phyloP scores from a whole-genome alignment of 257 asterid species.

The Cynanchum wilfordii region DNA sequence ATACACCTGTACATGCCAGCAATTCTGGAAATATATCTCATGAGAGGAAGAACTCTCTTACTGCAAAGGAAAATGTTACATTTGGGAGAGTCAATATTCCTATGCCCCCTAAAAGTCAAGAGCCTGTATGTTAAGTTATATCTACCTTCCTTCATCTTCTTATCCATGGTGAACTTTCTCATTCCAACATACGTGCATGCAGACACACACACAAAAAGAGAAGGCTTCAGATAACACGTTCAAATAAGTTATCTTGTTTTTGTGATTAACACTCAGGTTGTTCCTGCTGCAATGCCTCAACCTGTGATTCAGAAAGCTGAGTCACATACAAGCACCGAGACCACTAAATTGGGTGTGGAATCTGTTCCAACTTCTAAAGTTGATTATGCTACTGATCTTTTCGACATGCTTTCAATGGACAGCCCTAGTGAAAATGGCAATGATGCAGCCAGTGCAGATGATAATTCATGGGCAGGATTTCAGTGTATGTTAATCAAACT shows the following conservation, averaged over 20 bases:
- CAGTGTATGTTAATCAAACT: conserved; percentile 57
- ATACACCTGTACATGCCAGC: conserved; percentile 41
- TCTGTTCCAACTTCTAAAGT: conserved; percentile 59
- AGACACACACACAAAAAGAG: background rate
- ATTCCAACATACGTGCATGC: background rate
- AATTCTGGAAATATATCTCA: conserved; percentile 47
- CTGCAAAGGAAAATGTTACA: conserved; percentile 39
- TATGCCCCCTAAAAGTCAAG: conserved; percentile 62
- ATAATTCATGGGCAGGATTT: conserved; percentile 85
- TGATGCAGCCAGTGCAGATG: conserved; percentile 56
- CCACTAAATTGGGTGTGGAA: conserved; percentile 42
- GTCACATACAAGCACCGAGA: conserved; percentile 42
- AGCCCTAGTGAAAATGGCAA: conserved; percentile 52
- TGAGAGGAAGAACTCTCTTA: conserved; percentile 43
- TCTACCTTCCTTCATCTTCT: conserved; percentile 1
- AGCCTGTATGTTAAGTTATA: conserved; percentile 44
- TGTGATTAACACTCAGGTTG: conserved; percentile 46
- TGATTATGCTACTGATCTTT: conserved; percentile 90
- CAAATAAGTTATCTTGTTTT: conserved; percentile 9
- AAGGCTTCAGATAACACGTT: background rate
- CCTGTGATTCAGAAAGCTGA: conserved; percentile 53
- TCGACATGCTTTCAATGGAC: conserved; percentile 79
- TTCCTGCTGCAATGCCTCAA: conserved; percentile 48
- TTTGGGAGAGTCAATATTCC: conserved; percentile 52
- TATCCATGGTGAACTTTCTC: too few species aligned